Percentiles rank a stretch among this genome's conserved stretches.
phyloP scores from a whole-genome alignment of 2,329 filamentous ascomycete species.

The Venturia nashicola region DNA sequence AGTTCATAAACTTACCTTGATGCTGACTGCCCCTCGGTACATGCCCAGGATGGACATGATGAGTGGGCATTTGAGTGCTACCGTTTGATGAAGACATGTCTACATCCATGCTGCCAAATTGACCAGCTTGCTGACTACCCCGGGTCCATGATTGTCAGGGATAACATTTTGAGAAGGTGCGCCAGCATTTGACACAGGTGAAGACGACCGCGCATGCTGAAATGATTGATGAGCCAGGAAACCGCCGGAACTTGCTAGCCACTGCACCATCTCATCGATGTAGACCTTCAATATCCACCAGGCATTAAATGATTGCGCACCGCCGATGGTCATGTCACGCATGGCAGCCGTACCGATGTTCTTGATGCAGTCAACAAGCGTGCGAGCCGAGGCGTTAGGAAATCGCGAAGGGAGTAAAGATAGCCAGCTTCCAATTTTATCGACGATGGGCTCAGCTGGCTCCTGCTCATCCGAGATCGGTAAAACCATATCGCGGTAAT shows the following conservation, averaged over 20 bases:
- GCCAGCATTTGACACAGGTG: slow-evolving; percentile 2
- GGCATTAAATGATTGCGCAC: slow-evolving; percentile 71
- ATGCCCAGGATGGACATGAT: neutral
- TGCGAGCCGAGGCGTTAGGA: slow-evolving; percentile 58
- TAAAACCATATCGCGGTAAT: slow-evolving; percentile 2
- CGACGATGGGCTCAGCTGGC: slow-evolving; percentile 51
- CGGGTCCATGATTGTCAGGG: neutral
- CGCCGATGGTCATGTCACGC: slow-evolving; percentile 67
- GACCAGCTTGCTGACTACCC: neutral
- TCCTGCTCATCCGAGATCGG: neutral
- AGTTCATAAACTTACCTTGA: neutral
- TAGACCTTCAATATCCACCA: slow-evolving; percentile 97
- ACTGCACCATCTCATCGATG: slow-evolving; percentile 86
- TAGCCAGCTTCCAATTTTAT: slow-evolving; percentile 66
- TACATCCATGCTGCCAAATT: neutral
- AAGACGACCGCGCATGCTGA: neutral
- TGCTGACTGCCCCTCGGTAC: neutral
- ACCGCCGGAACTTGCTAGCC: slow-evolving; percentile 79
- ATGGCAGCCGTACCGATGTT: slow-evolving; percentile 65
- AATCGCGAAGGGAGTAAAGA: slow-evolving; percentile 57
- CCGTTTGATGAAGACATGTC: neutral
- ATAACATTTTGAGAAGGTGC: neutral
- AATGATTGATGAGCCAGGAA: slow-evolving; percentile 43
- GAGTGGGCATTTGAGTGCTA: neutral
- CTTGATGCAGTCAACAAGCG: slow-evolving; percentile 66